Evolutionary conservation across 83 land plant species (phyloP), one percentile per base, ranked within the genome.

Genomic region (Picea abies): DNA sequence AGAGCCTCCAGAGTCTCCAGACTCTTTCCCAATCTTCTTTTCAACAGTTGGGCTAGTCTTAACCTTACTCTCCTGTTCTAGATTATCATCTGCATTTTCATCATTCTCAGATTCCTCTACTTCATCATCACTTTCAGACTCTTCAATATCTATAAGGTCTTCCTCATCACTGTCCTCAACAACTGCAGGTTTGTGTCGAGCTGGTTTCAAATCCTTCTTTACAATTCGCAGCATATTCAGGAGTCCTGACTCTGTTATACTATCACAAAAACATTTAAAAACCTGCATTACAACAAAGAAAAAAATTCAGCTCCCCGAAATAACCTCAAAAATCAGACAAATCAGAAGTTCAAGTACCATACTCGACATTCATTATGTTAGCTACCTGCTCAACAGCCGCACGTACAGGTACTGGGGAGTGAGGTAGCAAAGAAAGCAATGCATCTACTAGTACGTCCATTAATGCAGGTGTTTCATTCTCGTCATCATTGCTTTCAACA

Each of bases 381-480:
- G 15, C 32, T 81, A 93, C 99, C 97, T 96, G 96, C 85, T 94
- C 99, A 79, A 94, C 89, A 71, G 96, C 92, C 79, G 82, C 78
- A 60, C 94, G 88, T 81, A 93, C 76, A 64, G 96, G 92, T 80
- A 89, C 88, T n/a, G 96, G 90, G 82, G 93, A 84, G 77, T 94
- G 90, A 25, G 99, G 93, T 79, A 96, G 69, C 71, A 96, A 77
- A 22, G 94, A 94, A 65, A 96, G 89, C 79, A 96, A 81, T 66
- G 95, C 88, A 65, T 96, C 99, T 22, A 96, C 88, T 52, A 94
- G 85, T 22, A 96, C 99, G 87, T 96, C 96, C 89, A 94, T 93
- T 60, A 92, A 82, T 32, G 86, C 82, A 19, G 94, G 94, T 2
- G 47, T 32, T 15, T 44, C 94, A 75, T 90, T 91, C 25, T 82